Base-by-base conservation (phyloP, 441 rosid species). In the Raphanus hybrid region DNA sequence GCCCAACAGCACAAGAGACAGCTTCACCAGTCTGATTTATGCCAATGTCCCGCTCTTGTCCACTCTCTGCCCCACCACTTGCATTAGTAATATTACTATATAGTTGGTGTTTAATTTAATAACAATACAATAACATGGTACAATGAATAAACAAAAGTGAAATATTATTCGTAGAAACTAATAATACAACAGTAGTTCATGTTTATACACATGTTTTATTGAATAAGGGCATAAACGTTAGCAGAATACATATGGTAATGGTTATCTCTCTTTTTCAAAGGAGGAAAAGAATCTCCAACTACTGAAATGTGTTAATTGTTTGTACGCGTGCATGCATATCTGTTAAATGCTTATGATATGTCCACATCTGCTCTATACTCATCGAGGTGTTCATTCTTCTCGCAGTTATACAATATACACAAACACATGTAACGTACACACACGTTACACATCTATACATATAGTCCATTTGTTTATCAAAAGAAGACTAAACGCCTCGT, bases 21-120 rank as follows among this genome's bases (percentile, higher is more conserved):
- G 68, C 75, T 70, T 74, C 75, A 74, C 59, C 82, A 75, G 79
- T 64, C 76, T 64, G 76, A 79, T 43, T 64, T 58, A 79, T 70
- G 79, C 78, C 76, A 75, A 50, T 79, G 82, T 70, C 82, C 75
- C 79, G 76, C 60, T 79, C 72, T 70, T 79, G 82, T 79, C 82
- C 37, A 74, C 79, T 62, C 67, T 69, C 48, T 34, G 67, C 75
- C 82, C 82, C 74, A 73, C 78, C 66, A 41, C 71, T 55, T 11
- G 34, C 29, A 7, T 50, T 73, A 11, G 10, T 59, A 32, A 45
- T 62, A 29, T 29, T 54, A 54, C 16, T 64, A 1, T 14, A 3
- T 43, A 39, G 6, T 71, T 64, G 57, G 41, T 45, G 15, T 43
- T 61, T n/a, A n/a, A n/a, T 61, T 32, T 61, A 68, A 52, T 16